These are phyloP conservation scores for Stentor coeruleus DNA, from an alignment of 73 alveolate species.

Conservation along the genomic window DNA sequence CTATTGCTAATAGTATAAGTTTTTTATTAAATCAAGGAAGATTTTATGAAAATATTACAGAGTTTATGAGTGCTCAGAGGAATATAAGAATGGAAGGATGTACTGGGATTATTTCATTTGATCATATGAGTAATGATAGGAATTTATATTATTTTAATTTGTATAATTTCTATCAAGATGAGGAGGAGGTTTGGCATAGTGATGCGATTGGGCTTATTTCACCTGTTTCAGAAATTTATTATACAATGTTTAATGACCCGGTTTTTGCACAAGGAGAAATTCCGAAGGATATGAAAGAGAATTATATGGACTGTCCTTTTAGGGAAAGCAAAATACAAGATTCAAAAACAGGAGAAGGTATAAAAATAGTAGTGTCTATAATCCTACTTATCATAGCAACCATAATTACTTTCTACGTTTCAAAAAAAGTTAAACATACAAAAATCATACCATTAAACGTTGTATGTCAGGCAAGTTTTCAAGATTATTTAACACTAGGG, in stretches of 20 bases:
- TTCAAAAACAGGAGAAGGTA: not conserved
- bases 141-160: too few species aligned
- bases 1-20: not conserved
- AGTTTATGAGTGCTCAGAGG: not conserved
- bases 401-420: not conserved
- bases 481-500: not conserved
- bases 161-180: not conserved
- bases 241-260: not conserved
- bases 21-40: not conserved
- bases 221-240: not conserved
- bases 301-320: not conserved
- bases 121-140: not conserved
- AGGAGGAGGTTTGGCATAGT: not conserved
- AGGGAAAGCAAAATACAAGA: not conserved
- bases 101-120: not conserved
- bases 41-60: not conserved
- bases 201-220: not conserved
- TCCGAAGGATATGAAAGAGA: not conserved
- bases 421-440: too few species aligned
- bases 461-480: not conserved
- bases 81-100: not conserved
- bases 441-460: not conserved
- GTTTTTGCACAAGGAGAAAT: not conserved
- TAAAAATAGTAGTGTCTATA: not conserved
- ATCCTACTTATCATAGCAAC: not conserved